Conservation (phyloP, 2,329 filamentous ascomycete genomes). For the Neonectria sp. region DNA sequence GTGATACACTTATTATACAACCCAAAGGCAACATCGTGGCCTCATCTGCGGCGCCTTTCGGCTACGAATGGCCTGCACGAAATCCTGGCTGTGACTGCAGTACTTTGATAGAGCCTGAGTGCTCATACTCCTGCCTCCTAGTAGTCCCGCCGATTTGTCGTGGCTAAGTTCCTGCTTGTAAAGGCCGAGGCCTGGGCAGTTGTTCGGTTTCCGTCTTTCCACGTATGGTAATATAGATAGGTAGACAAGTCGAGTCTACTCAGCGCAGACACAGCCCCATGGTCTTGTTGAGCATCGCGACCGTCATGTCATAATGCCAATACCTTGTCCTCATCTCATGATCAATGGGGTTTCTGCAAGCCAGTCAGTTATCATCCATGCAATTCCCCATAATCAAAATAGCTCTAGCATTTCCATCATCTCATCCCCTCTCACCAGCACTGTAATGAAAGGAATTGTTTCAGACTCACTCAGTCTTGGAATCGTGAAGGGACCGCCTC, state of each 20-base stretch:
- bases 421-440: neutral
- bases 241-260: neutral
- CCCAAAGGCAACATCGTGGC: neutral
- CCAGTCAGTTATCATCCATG: slow-evolving; percentile 14
- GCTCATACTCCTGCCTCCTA: neutral
- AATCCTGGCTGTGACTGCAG: neutral
- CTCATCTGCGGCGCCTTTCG: neutral
- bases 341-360: slow-evolving; percentile 36
- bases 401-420: neutral
- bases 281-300: slow-evolving; percentile 81
- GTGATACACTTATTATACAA: slow-evolving; percentile 33
- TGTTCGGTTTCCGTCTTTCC: neutral
- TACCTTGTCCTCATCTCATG: slow-evolving; percentile 56
- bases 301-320: slow-evolving; percentile 77
- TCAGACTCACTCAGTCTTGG: slow-evolving; percentile 45
- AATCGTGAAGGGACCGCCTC: slow-evolving; percentile 38
- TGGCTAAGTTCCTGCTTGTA: neutral
- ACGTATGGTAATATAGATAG: neutral
- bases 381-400: neutral
- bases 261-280: slow-evolving; percentile 76
- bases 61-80: neutral
- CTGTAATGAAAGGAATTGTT: neutral
- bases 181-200: neutral
- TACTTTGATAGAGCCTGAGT: neutral
- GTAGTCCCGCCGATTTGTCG: neutral